phyloP scores from a whole-genome alignment of 208 protist genomes.

The Strigomonas culicis region DNA sequence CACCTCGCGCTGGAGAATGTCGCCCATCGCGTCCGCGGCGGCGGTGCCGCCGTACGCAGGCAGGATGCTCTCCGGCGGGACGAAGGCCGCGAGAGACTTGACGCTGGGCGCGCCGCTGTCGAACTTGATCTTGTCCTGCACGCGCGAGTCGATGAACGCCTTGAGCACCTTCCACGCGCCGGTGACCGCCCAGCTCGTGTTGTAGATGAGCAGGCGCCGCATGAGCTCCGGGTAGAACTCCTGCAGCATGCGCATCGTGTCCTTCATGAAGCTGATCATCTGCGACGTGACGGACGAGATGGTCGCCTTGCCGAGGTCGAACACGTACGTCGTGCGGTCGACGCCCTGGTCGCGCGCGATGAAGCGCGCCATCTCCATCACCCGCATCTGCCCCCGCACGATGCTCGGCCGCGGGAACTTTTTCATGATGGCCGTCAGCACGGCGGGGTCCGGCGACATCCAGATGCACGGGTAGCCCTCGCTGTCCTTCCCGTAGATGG shows the following conservation, averaged over 20 bases:
- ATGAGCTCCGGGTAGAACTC: constrained; percentile 83
- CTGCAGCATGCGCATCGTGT: constrained; percentile 56
- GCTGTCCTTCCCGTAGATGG: constrained; percentile 58
- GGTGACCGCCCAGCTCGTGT: constrained; percentile 73
- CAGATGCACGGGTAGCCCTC: constrained; percentile 68
- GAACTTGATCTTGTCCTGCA: constrained; percentile 83
- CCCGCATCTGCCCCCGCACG: constrained; percentile 47
- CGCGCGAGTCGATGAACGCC: constrained; percentile 58
- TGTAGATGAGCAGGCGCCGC: constrained; percentile 68
- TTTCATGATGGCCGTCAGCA: constrained; percentile 46
- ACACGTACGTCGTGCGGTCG: constrained; percentile 68
- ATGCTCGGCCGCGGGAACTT: constrained; percentile 28
- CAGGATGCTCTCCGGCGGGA: constrained; percentile 46
- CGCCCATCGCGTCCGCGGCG: constrained; percentile 23
- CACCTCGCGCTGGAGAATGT: constrained; percentile 34
- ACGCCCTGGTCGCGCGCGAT: constrained; percentile 27
- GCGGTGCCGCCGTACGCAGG: constrained; percentile 42
- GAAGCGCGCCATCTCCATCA: constrained; percentile 64
- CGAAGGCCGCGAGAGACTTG: constrained; percentile 36
- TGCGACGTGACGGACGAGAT: constrained; percentile 56
- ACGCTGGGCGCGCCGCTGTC: constrained; percentile 39
- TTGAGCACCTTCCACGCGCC: constrained; percentile 73
- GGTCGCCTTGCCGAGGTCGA: constrained; percentile 61
- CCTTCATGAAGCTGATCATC: constrained; percentile 45
- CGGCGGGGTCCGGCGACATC: constrained; percentile 47